Conservation (phyloP, 768 basidiomycete species). For the Lentinula guzmanii region DNA sequence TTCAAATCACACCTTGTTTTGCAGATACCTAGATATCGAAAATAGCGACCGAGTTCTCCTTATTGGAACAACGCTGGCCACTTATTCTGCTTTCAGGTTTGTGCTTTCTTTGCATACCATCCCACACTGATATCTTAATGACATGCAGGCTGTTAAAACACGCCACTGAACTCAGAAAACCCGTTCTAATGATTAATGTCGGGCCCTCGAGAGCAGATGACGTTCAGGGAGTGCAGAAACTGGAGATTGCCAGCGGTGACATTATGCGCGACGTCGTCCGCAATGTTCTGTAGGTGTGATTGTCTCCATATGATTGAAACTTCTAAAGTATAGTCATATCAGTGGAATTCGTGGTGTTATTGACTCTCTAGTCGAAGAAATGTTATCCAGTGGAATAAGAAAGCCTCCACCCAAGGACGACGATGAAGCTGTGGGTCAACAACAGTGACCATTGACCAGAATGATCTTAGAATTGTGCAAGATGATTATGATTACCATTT, state of each 20-base stretch:
- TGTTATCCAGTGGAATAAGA: conserved; percentile 57
- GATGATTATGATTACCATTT: neutral
- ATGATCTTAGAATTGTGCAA: neutral
- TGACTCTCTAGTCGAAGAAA: conserved; percentile 40
- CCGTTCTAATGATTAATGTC: conserved; percentile 76
- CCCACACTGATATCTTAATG: neutral
- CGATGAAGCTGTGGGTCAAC: conserved; percentile 13
- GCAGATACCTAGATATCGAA: conserved; percentile 55
- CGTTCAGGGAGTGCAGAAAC: conserved; percentile 63
- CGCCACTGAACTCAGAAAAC: conserved; percentile 69
- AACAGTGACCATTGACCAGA: neutral
- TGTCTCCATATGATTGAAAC: neutral
- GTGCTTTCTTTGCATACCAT: conserved; percentile 5
- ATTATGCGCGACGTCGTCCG: conserved; percentile 64
- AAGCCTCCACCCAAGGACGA: conserved; percentile 44
- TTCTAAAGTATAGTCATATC: neutral
- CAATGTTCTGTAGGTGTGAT: conserved; percentile 49
- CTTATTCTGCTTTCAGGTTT: conserved; percentile 87
- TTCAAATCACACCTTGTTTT: neutral
- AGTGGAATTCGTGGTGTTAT: conserved; percentile 19
- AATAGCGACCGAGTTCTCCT: conserved; percentile 64
- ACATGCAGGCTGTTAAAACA: conserved; percentile 64
- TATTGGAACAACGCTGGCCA: conserved; percentile 88
- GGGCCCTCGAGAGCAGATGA: conserved; percentile 86
- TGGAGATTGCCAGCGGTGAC: conserved; percentile 70